Conservation (phyloP, 805 yeast species). For the Kodamaea nitidulidarum region DNA sequence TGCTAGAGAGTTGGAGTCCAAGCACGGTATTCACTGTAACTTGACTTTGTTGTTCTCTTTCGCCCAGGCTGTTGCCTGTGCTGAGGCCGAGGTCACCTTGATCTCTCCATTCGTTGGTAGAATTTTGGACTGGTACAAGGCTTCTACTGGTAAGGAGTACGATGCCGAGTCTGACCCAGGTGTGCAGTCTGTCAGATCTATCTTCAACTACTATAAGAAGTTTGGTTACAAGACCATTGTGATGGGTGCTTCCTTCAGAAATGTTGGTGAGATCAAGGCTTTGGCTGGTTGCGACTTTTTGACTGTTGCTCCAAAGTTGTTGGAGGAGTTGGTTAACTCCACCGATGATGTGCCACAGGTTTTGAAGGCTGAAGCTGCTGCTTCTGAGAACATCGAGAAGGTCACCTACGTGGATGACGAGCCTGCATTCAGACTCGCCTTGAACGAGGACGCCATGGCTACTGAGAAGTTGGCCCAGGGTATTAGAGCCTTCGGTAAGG, state of each 20-base stretch:
- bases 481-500: conserved; percentile 95
- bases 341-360: conserved; percentile 73
- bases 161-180: conserved; percentile 87
- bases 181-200: conserved; percentile 81
- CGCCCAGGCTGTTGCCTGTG: conserved; percentile 97
- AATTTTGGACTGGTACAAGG: conserved; percentile 98
- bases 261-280: conserved; percentile 90
- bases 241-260: conserved; percentile 99
- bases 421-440: conserved; percentile 79
- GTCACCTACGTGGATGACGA: conserved; percentile 82
- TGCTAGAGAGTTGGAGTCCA: conserved; percentile 88
- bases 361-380: conserved; percentile 59
- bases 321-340: conserved; percentile 83
- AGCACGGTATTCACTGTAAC: conserved; percentile 90
- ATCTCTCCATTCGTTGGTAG: conserved; percentile 99
- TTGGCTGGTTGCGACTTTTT: conserved; percentile 96
- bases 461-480: conserved; percentile 97
- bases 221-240: conserved; percentile 94
- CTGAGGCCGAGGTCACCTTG: conserved; percentile 93
- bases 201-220: conserved; percentile 98
- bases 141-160: conserved; percentile 85
- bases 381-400: conserved; percentile 50
- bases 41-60: conserved; percentile 92
- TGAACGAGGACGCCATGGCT: conserved; percentile 98
- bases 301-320: conserved; percentile 89